phyloP scores from a whole-genome alignment of 202 grass and related monocot genomes.

The Tripidium arundinaceum region DNA sequence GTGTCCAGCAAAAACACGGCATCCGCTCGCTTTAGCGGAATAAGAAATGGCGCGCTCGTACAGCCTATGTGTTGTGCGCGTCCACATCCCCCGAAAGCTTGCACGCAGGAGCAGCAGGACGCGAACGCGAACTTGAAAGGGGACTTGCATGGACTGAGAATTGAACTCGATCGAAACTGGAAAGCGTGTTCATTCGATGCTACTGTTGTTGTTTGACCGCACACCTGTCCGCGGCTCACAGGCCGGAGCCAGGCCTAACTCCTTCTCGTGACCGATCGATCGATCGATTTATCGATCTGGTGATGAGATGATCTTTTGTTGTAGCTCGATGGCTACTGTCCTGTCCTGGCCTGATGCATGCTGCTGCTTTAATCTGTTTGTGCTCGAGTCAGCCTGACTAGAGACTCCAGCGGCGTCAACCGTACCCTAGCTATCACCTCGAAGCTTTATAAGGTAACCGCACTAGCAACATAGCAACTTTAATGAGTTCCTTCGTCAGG shows the following conservation, averaged over 20 bases:
- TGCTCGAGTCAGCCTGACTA: slow-evolving; percentile 32
- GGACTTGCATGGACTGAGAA: background rate
- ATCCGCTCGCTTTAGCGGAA: slow-evolving; percentile 25
- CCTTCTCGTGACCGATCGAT: too few relatives aligned
- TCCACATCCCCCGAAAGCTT: slow-evolving; percentile 41
- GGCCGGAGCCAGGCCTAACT: slow-evolving; percentile 40
- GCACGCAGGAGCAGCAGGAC: background rate
- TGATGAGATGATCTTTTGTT: too few relatives aligned
- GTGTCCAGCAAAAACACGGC: slow-evolving; percentile 59
- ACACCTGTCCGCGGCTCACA: slow-evolving; percentile 31
- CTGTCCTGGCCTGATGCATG: background rate
- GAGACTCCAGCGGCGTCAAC: slow-evolving; percentile 39
- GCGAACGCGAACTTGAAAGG: background rate
- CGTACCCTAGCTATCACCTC: slow-evolving; percentile 26
- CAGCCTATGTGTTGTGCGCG: slow-evolving; percentile 6
- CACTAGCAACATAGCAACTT: background rate
- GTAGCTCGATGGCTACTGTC: background rate
- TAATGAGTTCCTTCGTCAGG: background rate
- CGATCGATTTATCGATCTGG: too few relatives aligned
- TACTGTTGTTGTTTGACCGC: slow-evolving; percentile 37
- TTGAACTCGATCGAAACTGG: background rate
- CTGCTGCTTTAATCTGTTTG: background rate
- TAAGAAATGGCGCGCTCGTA: slow-evolving; percentile 22
- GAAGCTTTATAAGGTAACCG: background rate
- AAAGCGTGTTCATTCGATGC: slow-evolving; percentile 1